These are phyloP conservation scores for Cladorrhinum sp. DNA, from an alignment of 2,329 filamentous ascomycete species.

Conservation along the genomic window DNA sequence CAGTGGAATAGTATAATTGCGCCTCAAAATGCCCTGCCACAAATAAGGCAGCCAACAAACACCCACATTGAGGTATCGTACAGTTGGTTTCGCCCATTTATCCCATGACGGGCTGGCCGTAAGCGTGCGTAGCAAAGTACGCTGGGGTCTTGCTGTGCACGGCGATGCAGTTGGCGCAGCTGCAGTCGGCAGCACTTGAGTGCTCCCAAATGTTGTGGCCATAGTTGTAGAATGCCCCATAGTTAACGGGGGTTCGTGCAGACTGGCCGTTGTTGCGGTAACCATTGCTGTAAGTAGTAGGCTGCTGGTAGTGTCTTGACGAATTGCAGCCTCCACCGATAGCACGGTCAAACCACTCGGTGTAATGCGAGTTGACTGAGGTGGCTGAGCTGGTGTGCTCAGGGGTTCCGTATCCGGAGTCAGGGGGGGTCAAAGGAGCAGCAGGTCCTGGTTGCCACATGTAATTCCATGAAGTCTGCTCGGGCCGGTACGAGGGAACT, in stretches of 20 bases:
- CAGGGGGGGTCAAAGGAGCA: slow-evolving; percentile 53
- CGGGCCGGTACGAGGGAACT: slow-evolving; percentile 41
- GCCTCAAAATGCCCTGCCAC: slow-evolving; percentile 15
- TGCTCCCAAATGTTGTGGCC: slow-evolving; percentile 51
- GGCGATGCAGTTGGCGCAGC: slow-evolving; percentile 45
- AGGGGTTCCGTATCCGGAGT: slow-evolving; percentile 60
- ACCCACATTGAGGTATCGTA: slow-evolving; percentile 21
- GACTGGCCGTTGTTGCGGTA: slow-evolving; percentile 39
- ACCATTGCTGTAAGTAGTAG: slow-evolving; percentile 29
- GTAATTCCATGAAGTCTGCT: slow-evolving; percentile 45
- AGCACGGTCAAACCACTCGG: slow-evolving; percentile 53
- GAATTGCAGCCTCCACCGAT: slow-evolving; percentile 33
- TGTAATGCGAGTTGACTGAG: slow-evolving; percentile 53
- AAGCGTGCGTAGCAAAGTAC: slow-evolving; percentile 49
- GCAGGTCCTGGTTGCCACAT: slow-evolving; percentile 28
- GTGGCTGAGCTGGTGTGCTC: slow-evolving; percentile 56
- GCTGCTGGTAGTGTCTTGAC: slow-evolving; percentile 43
- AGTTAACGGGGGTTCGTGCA: slow-evolving; percentile 41
- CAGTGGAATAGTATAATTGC: slow-evolving; percentile 19
- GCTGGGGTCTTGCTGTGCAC: slow-evolving; percentile 43
- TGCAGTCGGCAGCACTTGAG: slow-evolving; percentile 46
- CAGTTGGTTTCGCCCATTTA: slow-evolving; percentile 29
- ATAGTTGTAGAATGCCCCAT: slow-evolving; percentile 46
- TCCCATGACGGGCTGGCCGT: slow-evolving; percentile 56
- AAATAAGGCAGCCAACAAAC: slow-evolving; percentile 18